Evolutionary conservation across 805 yeast species (phyloP).

Genomic region (Pichia membranifaciens): DNA sequence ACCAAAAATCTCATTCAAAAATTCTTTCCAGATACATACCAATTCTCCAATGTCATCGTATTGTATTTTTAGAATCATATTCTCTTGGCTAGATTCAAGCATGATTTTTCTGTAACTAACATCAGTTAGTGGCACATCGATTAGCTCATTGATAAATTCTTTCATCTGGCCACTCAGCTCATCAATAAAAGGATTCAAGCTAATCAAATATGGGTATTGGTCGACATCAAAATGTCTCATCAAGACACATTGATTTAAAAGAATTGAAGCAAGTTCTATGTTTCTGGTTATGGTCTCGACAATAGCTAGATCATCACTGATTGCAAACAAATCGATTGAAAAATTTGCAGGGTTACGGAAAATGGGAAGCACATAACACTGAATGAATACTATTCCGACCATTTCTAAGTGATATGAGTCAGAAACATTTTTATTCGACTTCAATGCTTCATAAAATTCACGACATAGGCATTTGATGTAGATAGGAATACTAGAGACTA

Average conservation of each 20-base stretch:
- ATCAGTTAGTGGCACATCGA: constrained; percentile 54
- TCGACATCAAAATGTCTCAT: constrained; percentile 57
- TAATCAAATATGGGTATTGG: constrained; percentile 65
- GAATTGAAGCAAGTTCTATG: constrained; percentile 49
- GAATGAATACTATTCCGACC: constrained; percentile 60
- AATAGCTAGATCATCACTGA: constrained; percentile 23
- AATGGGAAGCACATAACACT: constrained; percentile 43
- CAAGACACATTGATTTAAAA: constrained; percentile 58
- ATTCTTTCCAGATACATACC: constrained; percentile 36
- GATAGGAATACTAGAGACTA: constrained; percentile 41
- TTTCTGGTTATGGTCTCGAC: constrained; percentile 38
- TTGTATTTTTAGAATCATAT: constrained; percentile 32
- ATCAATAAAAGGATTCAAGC: constrained; percentile 67
- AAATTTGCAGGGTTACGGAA: constrained; percentile 50
- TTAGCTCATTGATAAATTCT: constrained; percentile 39
- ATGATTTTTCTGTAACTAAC: constrained; percentile 49
- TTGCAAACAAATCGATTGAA: constrained; percentile 37
- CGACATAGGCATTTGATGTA: constrained; percentile 54
- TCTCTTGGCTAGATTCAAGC: constrained; percentile 56
- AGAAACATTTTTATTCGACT: constrained; percentile 42
- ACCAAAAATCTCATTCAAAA: constrained; percentile 30
- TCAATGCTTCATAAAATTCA: constrained; percentile 29
- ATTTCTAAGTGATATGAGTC: constrained; percentile 58
- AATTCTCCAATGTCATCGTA: constrained; percentile 41
- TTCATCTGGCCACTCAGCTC: constrained; percentile 44